phyloP scores from a whole-genome alignment of 2,329 filamentous ascomycete genomes.

The Fusarium sarcochroum region DNA sequence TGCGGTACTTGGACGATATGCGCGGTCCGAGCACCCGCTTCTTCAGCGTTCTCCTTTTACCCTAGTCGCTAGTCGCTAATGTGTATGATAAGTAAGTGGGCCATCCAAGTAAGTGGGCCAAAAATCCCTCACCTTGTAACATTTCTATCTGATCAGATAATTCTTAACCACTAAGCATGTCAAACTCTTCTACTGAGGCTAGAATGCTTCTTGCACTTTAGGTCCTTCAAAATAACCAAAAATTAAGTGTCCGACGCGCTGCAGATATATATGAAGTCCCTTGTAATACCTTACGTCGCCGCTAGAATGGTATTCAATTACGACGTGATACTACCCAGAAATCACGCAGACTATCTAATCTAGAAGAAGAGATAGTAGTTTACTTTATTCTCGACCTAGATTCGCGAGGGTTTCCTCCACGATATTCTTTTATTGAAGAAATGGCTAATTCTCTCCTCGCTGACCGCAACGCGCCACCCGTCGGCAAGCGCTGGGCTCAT shows the following conservation, averaged over 20 bases:
- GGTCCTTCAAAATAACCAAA: not conserved
- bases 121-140: not conserved
- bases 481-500: constrained; percentile 44
- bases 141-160: not conserved
- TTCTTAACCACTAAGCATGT: not conserved
- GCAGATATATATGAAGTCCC: not conserved
- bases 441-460: constrained; percentile 41
- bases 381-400: constrained; percentile 44
- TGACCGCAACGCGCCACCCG: constrained; percentile 34
- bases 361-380: constrained; percentile 28
- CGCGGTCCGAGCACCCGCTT: not conserved
- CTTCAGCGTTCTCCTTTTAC: not conserved
- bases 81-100: not conserved
- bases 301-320: constrained; percentile 3
- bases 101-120: too few relatives aligned
- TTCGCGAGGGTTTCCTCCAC: constrained; percentile 46
- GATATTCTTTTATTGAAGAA: constrained; percentile 41
- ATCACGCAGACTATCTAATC: constrained; percentile 25
- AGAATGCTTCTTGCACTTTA: not conserved
- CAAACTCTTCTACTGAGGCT: not conserved
- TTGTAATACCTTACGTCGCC: not conserved
- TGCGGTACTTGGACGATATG: not conserved
- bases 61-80: not conserved
- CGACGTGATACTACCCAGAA: constrained; percentile 8
- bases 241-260: not conserved